These are phyloP conservation scores for Phytophthora kernoviae DNA, from an alignment of 352 stramenopile species.

Conservation along the genomic window DNA sequence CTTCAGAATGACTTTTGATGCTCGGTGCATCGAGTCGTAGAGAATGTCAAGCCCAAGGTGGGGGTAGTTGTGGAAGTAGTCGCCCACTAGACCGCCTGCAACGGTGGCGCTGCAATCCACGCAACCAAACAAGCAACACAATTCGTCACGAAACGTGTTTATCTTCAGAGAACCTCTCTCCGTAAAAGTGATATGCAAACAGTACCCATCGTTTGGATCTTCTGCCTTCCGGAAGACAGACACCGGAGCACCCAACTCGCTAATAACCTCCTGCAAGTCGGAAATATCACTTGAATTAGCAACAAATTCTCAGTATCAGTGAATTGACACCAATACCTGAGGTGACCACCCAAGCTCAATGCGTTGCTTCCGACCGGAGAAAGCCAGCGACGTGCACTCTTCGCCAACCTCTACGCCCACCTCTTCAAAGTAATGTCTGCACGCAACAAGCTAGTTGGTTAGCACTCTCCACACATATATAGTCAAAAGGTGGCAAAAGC, in stretches of 20 bases:
- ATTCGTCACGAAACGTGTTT: neutral
- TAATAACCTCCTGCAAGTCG: slow-evolving; percentile 66
- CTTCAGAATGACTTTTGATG: slow-evolving; percentile 81
- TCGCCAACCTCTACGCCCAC: slow-evolving; percentile 60
- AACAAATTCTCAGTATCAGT: neutral
- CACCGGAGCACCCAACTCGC: slow-evolving; percentile 71
- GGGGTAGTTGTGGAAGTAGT: slow-evolving; percentile 90
- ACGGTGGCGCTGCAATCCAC: slow-evolving; percentile 41
- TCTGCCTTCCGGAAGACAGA: slow-evolving; percentile 83
- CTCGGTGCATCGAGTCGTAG: slow-evolving; percentile 73
- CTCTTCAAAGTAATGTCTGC: slow-evolving; percentile 79
- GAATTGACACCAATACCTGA: slow-evolving; percentile 48
- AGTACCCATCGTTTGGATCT: slow-evolving; percentile 69
- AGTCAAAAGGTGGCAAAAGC: too few species aligned
- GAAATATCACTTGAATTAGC: neutral
- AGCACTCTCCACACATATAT: too few species aligned
- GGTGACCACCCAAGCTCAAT: slow-evolving; percentile 81
- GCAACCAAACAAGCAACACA: slow-evolving; percentile 1
- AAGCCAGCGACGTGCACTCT: slow-evolving; percentile 45
- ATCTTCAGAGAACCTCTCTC: too few species aligned
- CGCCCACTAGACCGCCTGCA: slow-evolving; percentile 54
- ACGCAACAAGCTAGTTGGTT: neutral
- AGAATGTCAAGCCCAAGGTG: slow-evolving; percentile 81
- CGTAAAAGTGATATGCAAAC: neutral
- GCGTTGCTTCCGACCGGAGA: slow-evolving; percentile 65